Evolutionary conservation across 768 basidiomycete genomes (phyloP), one percentile per base, ranked within the genome.

Genomic region (Boletellus sp.): DNA sequence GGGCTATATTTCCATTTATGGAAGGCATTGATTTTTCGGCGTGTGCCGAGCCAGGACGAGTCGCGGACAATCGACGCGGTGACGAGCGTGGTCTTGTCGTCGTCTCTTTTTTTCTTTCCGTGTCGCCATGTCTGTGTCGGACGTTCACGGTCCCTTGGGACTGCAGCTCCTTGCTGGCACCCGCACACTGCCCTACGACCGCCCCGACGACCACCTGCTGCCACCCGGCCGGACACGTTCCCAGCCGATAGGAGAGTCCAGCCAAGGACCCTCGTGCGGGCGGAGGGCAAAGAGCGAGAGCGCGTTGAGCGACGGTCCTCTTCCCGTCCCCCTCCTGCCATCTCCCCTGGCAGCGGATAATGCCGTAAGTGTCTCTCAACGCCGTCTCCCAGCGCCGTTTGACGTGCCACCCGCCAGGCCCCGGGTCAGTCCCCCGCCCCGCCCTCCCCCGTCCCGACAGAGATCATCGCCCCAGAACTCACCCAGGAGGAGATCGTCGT

Each of bases 401-500:
- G 45, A 65, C 41, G 33, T 42, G 22, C n/a, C 40, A 3, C 35
- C 8, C 16, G 2, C 20, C 45, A 62, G 51, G 45, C 53, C 45
- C 20, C 46, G 36, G 56, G 58, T 23, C 50, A 50, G 42, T 35
- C 53, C 13, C 23, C 53, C 12, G 54, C 61, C 15, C 57, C 66
- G 13, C 66, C 70, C 6, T 70, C 69, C 3, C 67, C 65, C 16
- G 65, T 66, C 0, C 63, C 66, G 4, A 68, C 66, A 9, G 66
- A 68, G 45, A 68, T 68, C n/a, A 64, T 69, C 13, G 48, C 68
- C n/a, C 17, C 50, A 13, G 66, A 68, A 42, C 66, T 67, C 33
- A 68, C 65, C 1, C 63, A 61, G 38, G 65, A 67, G 34, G 66
- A 68, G 50, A 69, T 69, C 6, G 66, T 68, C n/a, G 36, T 50